Evolutionary conservation across 331 rosid genomes (phyloP).

Genomic region (Phaseolus coccineus): DNA sequence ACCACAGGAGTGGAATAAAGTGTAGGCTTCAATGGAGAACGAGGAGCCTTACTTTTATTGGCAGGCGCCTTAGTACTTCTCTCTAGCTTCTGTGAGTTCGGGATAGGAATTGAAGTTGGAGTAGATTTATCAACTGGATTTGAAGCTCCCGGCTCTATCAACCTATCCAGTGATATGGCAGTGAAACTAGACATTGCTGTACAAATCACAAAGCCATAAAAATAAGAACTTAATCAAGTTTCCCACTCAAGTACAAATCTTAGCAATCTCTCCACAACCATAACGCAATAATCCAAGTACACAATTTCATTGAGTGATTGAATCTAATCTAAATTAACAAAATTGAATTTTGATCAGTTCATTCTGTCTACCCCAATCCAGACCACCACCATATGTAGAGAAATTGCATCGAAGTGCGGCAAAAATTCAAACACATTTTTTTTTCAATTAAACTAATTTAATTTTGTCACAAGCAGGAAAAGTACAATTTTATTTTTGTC

Average conservation of each 20-base stretch:
- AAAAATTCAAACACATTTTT: not conserved
- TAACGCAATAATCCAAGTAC: slow-evolving; percentile 5
- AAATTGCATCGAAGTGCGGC: not conserved
- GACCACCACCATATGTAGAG: not conserved
- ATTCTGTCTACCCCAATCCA: not conserved
- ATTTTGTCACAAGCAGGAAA: not conserved
- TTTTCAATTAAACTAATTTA: not conserved
- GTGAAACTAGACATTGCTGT: slow-evolving; percentile 86
- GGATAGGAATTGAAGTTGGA: slow-evolving; percentile 64
- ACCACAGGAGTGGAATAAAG: slow-evolving; percentile 90
- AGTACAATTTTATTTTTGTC: not conserved
- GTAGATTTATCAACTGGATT: slow-evolving; percentile 69
- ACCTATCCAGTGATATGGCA: slow-evolving; percentile 84
- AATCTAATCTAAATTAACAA: not conserved
- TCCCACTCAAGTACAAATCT: slow-evolving; percentile 14
- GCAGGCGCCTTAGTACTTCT: slow-evolving; percentile 60
- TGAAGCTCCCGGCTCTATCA: slow-evolving; percentile 82
- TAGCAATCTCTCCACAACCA: slow-evolving; percentile 16
- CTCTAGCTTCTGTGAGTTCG: slow-evolving; percentile 59
- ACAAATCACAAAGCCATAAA: slow-evolving; percentile 46
- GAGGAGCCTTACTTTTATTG: slow-evolving; percentile 54
- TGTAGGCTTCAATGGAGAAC: slow-evolving; percentile 80
- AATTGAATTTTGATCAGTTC: not conserved
- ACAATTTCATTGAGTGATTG: not conserved
- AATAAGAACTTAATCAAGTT: slow-evolving; percentile 14